A percentile compares a stretch with the other conserved stretches of the same genome.
Conservation (phyloP, 805 yeast species). For the Pichia nanzhaoensis region DNA sequence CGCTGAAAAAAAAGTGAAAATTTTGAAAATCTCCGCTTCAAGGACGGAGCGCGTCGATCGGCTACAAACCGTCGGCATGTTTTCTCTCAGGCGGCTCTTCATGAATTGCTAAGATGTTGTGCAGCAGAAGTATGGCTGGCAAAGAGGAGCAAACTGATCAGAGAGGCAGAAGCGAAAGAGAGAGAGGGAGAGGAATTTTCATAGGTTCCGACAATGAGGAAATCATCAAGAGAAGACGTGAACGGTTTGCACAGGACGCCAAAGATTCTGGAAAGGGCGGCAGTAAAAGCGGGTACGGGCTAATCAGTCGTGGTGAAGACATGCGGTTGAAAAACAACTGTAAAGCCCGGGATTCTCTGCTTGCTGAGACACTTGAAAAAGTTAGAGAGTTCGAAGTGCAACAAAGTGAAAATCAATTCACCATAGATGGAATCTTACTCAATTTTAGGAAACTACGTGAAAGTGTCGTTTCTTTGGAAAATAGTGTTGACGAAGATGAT, state of each 20-base stretch:
- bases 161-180: not conserved
- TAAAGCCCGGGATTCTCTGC: conserved; percentile 35
- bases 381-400: conserved; percentile 8
- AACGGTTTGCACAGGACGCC: conserved; percentile 29
- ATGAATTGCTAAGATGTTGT: not conserved
- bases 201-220: not conserved
- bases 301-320: conserved; percentile 57
- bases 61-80: too few species aligned
- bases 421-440: conserved; percentile 30
- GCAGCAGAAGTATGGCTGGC: not conserved
- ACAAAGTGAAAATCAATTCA: not conserved
- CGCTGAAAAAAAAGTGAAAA: too few species aligned
- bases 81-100: too few species aligned
- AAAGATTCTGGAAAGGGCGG: too few species aligned
- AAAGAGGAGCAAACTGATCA: not conserved
- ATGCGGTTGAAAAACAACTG: conserved; percentile 39
- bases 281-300: conserved; percentile 35
- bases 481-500: not conserved
- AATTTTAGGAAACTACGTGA: conserved; percentile 48
- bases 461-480: conserved; percentile 33
- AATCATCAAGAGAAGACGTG: conserved; percentile 18
- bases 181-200: too few species aligned
- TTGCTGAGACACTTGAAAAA: conserved; percentile 31
- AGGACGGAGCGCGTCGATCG: too few species aligned
- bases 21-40: too few species aligned